Conservation (phyloP, 441 rosid species). For the Populus hybrid region DNA sequence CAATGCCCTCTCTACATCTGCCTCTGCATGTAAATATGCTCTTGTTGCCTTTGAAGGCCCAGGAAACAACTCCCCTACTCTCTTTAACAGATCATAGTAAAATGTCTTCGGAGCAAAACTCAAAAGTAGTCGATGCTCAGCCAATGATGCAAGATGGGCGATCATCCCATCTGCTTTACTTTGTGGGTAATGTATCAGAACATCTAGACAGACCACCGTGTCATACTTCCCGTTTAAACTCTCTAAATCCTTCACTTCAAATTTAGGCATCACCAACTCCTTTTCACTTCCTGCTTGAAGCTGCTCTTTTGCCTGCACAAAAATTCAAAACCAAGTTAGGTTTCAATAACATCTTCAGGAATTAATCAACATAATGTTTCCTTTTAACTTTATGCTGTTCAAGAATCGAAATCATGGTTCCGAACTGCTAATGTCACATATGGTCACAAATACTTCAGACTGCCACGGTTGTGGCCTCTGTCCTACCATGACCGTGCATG, state of each 20-base stretch:
- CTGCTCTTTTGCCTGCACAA: conserved; percentile 65
- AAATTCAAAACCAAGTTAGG: background rate
- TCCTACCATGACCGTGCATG: background rate
- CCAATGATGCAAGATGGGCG: conserved; percentile 84
- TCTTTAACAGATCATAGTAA: conserved; percentile 70
- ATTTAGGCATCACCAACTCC: conserved; percentile 50
- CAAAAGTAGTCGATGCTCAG: conserved; percentile 66
- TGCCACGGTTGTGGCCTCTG: background rate
- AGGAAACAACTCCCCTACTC: conserved; percentile 87
- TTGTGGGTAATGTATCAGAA: conserved; percentile 90
- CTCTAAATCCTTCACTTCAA: conserved; percentile 82
- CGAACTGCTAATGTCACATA: background rate
- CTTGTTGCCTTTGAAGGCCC: conserved; percentile 96
- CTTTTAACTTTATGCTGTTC: background rate
- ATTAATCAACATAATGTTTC: background rate
- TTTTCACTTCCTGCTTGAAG: conserved; percentile 31
- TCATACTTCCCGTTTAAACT: conserved; percentile 76
- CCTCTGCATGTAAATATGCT: conserved; percentile 86
- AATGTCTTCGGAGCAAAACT: conserved; percentile 93
- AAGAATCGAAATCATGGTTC: background rate
- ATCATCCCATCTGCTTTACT: conserved; percentile 90
- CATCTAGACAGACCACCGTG: conserved; percentile 84
- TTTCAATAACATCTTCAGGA: background rate
- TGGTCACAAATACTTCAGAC: background rate
- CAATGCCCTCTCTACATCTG: conserved; percentile 75